Evolutionary conservation across 2,329 filamentous ascomycete genomes (phyloP), one percentile per base, ranked within the genome.

Genomic region (Penicillium sp.): DNA sequence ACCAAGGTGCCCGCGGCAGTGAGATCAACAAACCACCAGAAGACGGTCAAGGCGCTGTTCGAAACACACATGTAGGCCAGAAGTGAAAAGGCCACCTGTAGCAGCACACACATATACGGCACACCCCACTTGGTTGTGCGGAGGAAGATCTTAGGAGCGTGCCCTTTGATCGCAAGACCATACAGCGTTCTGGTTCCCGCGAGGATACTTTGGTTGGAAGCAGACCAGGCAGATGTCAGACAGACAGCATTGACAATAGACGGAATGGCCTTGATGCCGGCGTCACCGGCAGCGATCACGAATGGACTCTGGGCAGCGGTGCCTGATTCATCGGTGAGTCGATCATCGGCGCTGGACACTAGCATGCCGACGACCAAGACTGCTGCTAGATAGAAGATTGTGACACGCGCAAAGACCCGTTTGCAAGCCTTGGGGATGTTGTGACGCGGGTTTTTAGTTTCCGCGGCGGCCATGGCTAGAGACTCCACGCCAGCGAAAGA

Each of bases 241-340:
- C 93, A 88, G 28, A 92, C 81, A 38, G 89, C 90, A 72, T 94
- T 94, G 75, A 93, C 87, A 56, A 93, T 84, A 5, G 86, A 86
- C 0, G 89, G 88, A 4, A 92, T 83, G 6, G 83, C 87, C 4
- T 79, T 81, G 58, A 92, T 87, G 0, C 88, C 86, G 2, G 89
- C 90, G 34, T 85, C 83, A 11, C 83, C 81, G 39, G 88, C 86
- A 17, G 89, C 90, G 63, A 92, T 90, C 60, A 93, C 89, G 68
- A 88, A 91, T 11, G 88, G 88, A 48, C 75, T 78, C 20, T 64
- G 61, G 2, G 69, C 60, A 10, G 74, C 72, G 69, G 66, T 80
- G 1, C 61, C 63, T 1, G 65, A 67, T 6, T 67, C 62, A 10
- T 63, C 48, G 8, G 51, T 37, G 1, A 72, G 57, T 10, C 64